These are phyloP conservation scores for Arthrobotrys conoides DNA, from an alignment of 2,329 filamentous ascomycete species.

Conservation along the genomic window DNA sequence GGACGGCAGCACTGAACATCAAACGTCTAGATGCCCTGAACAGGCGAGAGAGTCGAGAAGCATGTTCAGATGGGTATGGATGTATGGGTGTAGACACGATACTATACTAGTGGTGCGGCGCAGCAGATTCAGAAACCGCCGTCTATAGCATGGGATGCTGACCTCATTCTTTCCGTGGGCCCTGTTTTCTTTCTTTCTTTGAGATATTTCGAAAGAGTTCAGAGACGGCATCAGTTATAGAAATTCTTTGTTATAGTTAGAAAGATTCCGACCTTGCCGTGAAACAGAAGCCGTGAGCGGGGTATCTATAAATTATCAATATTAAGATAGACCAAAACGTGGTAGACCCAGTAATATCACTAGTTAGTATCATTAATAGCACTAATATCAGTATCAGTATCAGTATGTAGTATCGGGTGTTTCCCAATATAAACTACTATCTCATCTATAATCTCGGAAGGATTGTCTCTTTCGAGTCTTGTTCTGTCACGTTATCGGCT, in stretches of 20 bases:
- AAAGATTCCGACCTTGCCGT: slow-evolving; percentile 19
- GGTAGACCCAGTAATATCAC: slow-evolving; percentile 20
- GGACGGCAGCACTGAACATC: slow-evolving; percentile 21
- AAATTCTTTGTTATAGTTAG: slow-evolving; percentile 13
- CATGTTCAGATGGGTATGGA: neutral
- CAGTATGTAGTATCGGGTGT: slow-evolving; percentile 15
- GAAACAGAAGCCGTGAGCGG: slow-evolving; percentile 34
- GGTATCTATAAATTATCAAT: slow-evolving; percentile 44
- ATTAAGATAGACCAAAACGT: slow-evolving; percentile 32
- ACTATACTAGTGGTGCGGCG: neutral
- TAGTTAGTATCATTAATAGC: no score
- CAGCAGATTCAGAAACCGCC: neutral
- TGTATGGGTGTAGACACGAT: neutral
- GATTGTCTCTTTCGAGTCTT: slow-evolving; percentile 38
- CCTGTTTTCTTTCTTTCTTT: neutral
- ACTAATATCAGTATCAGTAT: no score
- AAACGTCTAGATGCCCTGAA: slow-evolving; percentile 42
- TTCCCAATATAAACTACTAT: slow-evolving; percentile 21
- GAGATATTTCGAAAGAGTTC: neutral
- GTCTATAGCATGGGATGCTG: neutral
- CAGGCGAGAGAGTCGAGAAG: slow-evolving; percentile 43
- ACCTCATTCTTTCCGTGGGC: neutral
- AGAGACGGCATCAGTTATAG: slow-evolving; percentile 7
- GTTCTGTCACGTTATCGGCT: slow-evolving; percentile 40
- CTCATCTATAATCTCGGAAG: slow-evolving; percentile 45